A percentile compares a stretch with the other conserved stretches of the same genome.
Evolutionary conservation across 768 basidiomycete species (phyloP).

Genomic region (Serendipita indica): DNA sequence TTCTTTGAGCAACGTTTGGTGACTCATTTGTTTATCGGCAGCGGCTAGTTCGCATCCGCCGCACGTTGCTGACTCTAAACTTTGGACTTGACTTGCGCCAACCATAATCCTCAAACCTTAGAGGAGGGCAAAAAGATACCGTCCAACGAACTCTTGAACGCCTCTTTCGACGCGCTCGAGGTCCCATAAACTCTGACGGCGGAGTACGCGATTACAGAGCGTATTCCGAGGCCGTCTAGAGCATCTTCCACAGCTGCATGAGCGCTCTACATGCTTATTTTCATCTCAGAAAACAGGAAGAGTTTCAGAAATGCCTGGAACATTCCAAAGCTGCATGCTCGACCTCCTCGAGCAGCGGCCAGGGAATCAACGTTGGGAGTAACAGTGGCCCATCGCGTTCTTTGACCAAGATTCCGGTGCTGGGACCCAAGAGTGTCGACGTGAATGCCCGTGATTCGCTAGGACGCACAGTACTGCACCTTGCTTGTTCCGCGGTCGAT

Average conservation of each 20-base stretch:
- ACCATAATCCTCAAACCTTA: neutral
- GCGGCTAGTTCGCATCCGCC: neutral
- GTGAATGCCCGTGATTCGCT: conserved; percentile 59
- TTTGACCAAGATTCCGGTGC: conserved; percentile 36
- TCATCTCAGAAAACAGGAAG: conserved; percentile 52
- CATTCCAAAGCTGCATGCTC: conserved; percentile 28
- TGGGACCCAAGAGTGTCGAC: conserved; percentile 28
- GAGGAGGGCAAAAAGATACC: too few relatives aligned
- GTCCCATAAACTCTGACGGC: neutral
- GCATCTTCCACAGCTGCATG: conserved; percentile 13
- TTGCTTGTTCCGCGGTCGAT: conserved; percentile 54
- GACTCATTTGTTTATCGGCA: neutral
- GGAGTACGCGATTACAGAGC: neutral
- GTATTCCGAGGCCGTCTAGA: conserved; percentile 1
- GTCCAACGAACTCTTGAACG: neutral
- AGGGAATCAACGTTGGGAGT: conserved; percentile 29
- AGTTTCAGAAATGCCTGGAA: conserved; percentile 63
- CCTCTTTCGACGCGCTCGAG: neutral
- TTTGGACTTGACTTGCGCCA: neutral
- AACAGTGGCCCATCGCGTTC: conserved; percentile 26
- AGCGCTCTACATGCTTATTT: conserved; percentile 56
- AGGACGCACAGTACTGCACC: conserved; percentile 68
- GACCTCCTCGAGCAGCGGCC: conserved; percentile 20
- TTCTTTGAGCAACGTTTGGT: neutral
- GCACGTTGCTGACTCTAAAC: conserved; percentile 4